Base-by-base conservation (phyloP, 2,329 filamentous ascomycete species). In the Paecilomyces variotii region DNA sequence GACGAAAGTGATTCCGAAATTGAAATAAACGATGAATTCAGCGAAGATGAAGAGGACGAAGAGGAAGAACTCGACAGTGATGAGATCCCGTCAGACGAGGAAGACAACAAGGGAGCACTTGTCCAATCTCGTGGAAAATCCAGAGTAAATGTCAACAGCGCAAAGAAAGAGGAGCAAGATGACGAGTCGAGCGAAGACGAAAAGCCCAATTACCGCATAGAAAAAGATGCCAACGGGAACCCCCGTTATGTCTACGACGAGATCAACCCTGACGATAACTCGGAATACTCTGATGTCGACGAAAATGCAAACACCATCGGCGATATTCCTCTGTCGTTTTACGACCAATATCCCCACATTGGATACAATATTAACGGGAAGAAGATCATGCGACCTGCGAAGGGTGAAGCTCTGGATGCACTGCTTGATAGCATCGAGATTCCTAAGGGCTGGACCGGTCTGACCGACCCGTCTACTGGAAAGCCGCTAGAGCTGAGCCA, bases 321-420 rank as follows among this genome's bases (percentile, higher is more conserved):
- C 65, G 82, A 97, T 71, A 99, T 99, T 60, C 90, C 92, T 4
- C 79, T 97, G 55, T 88, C 89, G 2, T 97, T 96, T 77, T 99
- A 99, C 79, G 94, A 99, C 73, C 89, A 90, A 35, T 99, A 97
- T 72, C 94, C 94, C 55, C 94, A 99, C 73, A 97, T 99, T 71
- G 94, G 94, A 60, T 99, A 99, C 77, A 90, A 97, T 68, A 97
- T 99, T 78, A 96, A 99, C 74, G 94, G 94, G 74, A 97, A 95
- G 83, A 95, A 90, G 75, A 96, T 99, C 63, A 90, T 96, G 87
- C 88, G 94, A 56, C 94, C 94, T 5, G 94, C 95, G 3, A 93
- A 91, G 65, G 93, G 93, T 56, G 89, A 96, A 72, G 94, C 94
- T 35, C 79, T 99, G 32, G 94, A 99, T 79, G 91, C 91, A 11